Conservation (phyloP, 192 early-diverging fungal genomes). For the Entomortierella lignicola region DNA sequence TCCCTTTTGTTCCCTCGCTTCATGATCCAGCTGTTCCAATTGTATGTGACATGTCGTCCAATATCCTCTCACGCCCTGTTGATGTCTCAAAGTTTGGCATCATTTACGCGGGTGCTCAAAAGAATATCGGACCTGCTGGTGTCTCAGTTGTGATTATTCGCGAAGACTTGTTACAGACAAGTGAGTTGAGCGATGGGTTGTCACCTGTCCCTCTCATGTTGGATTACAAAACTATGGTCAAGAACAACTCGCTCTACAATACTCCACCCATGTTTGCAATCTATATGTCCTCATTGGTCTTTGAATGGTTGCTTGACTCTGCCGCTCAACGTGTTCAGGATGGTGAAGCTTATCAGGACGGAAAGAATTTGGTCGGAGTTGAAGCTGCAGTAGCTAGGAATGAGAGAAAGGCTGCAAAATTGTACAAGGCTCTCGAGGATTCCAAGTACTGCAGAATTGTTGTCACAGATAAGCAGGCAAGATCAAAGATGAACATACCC, state of each 20-base stretch:
- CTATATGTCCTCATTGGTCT: slow-evolving; percentile 91
- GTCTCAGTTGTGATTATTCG: slow-evolving; percentile 93
- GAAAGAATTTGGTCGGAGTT: slow-evolving; percentile 71
- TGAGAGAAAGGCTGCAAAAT: slow-evolving; percentile 69
- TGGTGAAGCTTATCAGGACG: slow-evolving; percentile 36
- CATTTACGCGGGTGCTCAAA: slow-evolving; percentile 97
- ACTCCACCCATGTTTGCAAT: slow-evolving; percentile 97
- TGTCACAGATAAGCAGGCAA: slow-evolving; percentile 64
- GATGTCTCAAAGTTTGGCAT: slow-evolving; percentile 87
- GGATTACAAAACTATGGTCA: slow-evolving; percentile 85
- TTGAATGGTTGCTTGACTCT: slow-evolving; percentile 78
- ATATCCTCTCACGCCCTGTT: slow-evolving; percentile 82
- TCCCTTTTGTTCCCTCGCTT: slow-evolving; percentile 64
- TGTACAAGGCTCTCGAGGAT: slow-evolving; percentile 78
- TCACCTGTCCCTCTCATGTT: slow-evolving; percentile 78
- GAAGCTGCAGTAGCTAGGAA: slow-evolving; percentile 74
- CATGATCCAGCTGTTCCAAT: slow-evolving; percentile 74
- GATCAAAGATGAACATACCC: slow-evolving; percentile 93
- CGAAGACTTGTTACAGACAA: slow-evolving; percentile 83
- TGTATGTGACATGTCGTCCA: slow-evolving; percentile 93
- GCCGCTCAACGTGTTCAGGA: slow-evolving; percentile 39
- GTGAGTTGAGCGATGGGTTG: slow-evolving; percentile 33
- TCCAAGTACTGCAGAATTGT: slow-evolving; percentile 77
- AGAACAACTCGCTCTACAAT: slow-evolving; percentile 92
- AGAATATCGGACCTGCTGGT: slow-evolving; percentile 94